phyloP scores from a whole-genome alignment of 2,329 filamentous ascomycete genomes.

The Pestalotiopsis sp. region DNA sequence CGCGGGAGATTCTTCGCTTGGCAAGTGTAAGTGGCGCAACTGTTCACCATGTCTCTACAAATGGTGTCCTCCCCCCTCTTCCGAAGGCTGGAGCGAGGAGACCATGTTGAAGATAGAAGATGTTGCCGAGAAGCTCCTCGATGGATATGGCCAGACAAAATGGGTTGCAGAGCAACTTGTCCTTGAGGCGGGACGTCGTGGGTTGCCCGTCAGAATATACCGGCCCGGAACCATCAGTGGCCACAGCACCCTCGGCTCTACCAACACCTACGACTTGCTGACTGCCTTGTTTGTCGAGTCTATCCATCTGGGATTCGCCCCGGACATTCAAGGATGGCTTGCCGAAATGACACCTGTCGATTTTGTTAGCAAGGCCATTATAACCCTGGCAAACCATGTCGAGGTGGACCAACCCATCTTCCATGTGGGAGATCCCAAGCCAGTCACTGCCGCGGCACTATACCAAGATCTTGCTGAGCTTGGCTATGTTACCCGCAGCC shows the following conservation, averaged over 20 bases:
- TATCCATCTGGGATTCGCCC: slow-evolving; percentile 70
- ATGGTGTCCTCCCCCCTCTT: slow-evolving; percentile 76
- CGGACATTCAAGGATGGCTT: slow-evolving; percentile 74
- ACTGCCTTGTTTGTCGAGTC: slow-evolving; percentile 79
- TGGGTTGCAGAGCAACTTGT: slow-evolving; percentile 81
- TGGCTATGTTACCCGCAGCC: slow-evolving; percentile 69
- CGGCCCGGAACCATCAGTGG: slow-evolving; percentile 79
- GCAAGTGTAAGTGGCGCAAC: slow-evolving; percentile 70
- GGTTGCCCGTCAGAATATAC: slow-evolving; percentile 72
- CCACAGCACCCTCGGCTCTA: slow-evolving; percentile 73
- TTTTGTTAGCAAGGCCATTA: slow-evolving; percentile 75
- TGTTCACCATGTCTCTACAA: slow-evolving; percentile 79
- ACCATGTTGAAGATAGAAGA: slow-evolving; percentile 68
- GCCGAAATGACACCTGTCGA: slow-evolving; percentile 86
- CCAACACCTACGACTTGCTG: slow-evolving; percentile 78
- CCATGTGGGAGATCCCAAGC: slow-evolving; percentile 74
- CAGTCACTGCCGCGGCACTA: slow-evolving; percentile 66
- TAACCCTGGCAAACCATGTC: slow-evolving; percentile 68
- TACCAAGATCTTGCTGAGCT: slow-evolving; percentile 68
- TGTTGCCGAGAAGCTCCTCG: slow-evolving; percentile 69
- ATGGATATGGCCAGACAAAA: slow-evolving; percentile 80
- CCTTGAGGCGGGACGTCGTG: slow-evolving; percentile 68
- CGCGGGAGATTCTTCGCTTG: slow-evolving; percentile 72
- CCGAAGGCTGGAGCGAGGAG: slow-evolving; percentile 72
- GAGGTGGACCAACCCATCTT: slow-evolving; percentile 67